Evolutionary conservation across 768 basidiomycete genomes (phyloP), one percentile per base, ranked within the genome.

Genomic region (Lactarius quietus): DNA sequence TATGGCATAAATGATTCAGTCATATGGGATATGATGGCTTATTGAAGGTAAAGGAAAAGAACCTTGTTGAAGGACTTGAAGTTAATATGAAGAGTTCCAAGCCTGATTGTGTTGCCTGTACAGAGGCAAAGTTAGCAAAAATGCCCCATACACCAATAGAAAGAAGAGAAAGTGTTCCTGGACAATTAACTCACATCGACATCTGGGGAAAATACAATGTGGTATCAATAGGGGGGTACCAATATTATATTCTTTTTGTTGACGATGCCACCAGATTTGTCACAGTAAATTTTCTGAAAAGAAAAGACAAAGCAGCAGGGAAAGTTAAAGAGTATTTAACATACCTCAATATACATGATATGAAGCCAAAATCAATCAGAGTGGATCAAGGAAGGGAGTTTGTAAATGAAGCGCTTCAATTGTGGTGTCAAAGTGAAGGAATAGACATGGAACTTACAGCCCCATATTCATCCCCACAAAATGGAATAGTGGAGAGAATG

Each of bases 171-270:
- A 33, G 33, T 4, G 8, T 33, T 8, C 33, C 33, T 33, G 33
- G 43, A 1, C 8, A 45, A 23, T 4, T 45, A 3, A 45, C 43
- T 3, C 43, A 45, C 10, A 23, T 23, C 1, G 43, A 45, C 12
- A 4, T 45, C 3, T 45, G 43, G 43, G 43, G 43, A 0, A 45
- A 23, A 12, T 45, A 45, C 17, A 10, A 45, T 1, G 1, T 45
- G 1, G 1, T 8, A 0, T 45, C 43, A 0, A 45, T 45, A n/a
- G 0, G 12, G 3, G n/a, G 43, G 3, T 4, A 23, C 9, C 36
- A 36, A 36, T 36, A 36, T 36, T 36, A 9, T 36, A 6, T 36
- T 12, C 6, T 36, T 8, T 36, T 36, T 12, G 12, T 36, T 12
- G 36, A 36, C 10, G 36, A 36, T 10, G 12, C 36, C 10, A 12